A percentile compares a stretch with the other conserved stretches of the same genome.
Evolutionary conservation across 768 basidiomycete genomes (phyloP).

Genomic region (Mycena belliarum): DNA sequence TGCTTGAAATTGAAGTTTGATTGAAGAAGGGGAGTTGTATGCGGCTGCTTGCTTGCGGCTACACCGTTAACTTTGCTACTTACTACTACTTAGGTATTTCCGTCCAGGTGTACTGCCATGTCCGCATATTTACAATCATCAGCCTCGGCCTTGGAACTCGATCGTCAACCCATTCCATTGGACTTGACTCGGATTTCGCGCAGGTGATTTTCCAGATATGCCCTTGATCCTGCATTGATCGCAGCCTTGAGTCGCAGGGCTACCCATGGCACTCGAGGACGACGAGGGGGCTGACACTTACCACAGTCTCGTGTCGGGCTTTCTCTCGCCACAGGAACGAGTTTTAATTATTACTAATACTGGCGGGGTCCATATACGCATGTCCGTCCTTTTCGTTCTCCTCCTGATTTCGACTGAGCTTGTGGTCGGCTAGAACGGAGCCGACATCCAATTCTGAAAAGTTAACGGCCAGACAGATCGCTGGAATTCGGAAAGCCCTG

Average conservation of each 20-base stretch:
- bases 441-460: neutral
- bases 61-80: too few species aligned
- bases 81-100: too few species aligned
- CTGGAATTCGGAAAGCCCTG: neutral
- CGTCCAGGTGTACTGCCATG: too few species aligned
- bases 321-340: neutral
- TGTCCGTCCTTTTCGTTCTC: neutral
- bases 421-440: neutral
- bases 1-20: too few species aligned
- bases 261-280: neutral
- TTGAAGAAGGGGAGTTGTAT: too few species aligned
- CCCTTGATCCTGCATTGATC: neutral
- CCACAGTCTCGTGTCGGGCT: neutral
- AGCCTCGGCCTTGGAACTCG: neutral
- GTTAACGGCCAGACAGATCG: neutral
- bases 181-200: neutral
- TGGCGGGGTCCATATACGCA: neutral
- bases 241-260: neutral
- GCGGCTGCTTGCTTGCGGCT: too few species aligned
- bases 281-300: neutral
- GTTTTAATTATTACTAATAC: neutral
- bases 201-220: neutral
- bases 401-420: neutral
- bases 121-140: neutral
- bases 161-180: neutral